phyloP scores from a whole-genome alignment of 768 basidiomycete genomes.

The Piloderma croceum region DNA sequence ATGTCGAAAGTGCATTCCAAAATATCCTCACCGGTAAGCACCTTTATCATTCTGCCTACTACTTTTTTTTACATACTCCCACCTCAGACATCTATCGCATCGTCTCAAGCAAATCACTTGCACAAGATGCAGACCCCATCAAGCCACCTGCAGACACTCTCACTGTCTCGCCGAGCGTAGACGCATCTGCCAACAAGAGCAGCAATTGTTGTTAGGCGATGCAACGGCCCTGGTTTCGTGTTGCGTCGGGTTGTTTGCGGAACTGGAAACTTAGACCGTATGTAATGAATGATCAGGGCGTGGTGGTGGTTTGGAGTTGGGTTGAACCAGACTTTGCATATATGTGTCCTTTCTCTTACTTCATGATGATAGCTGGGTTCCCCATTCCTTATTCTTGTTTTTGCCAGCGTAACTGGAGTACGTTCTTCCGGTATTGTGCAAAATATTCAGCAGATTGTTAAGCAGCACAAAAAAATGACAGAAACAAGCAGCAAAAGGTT shows the following conservation, averaged over 20 bases:
- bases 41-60: slow-evolving; percentile 3
- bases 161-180: slow-evolving; percentile 73
- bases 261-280: too few relatives aligned
- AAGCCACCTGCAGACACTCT: slow-evolving; percentile 78
- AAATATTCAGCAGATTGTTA: too few relatives aligned
- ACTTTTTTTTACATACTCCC: neutral
- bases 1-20: slow-evolving; percentile 97
- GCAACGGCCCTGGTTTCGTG: too few relatives aligned
- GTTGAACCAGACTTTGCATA: too few relatives aligned
- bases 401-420: too few relatives aligned
- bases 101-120: slow-evolving; percentile 92
- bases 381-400: too few relatives aligned
- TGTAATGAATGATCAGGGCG: too few relatives aligned
- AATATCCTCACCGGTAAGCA: slow-evolving; percentile 83
- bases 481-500: slow-evolving; percentile 81
- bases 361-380: too few relatives aligned
- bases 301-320: too few relatives aligned
- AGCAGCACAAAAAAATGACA: neutral
- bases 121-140: slow-evolving; percentile 73
- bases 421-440: too few relatives aligned
- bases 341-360: too few relatives aligned
- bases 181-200: slow-evolving; percentile 49
- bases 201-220: slow-evolving; percentile 56
- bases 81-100: slow-evolving; percentile 91
- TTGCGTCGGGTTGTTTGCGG: too few relatives aligned